Percentiles rank a stretch among this genome's conserved stretches.
Evolutionary conservation across 345 rosid genomes (phyloP).

Genomic region (Salix viminalis): DNA sequence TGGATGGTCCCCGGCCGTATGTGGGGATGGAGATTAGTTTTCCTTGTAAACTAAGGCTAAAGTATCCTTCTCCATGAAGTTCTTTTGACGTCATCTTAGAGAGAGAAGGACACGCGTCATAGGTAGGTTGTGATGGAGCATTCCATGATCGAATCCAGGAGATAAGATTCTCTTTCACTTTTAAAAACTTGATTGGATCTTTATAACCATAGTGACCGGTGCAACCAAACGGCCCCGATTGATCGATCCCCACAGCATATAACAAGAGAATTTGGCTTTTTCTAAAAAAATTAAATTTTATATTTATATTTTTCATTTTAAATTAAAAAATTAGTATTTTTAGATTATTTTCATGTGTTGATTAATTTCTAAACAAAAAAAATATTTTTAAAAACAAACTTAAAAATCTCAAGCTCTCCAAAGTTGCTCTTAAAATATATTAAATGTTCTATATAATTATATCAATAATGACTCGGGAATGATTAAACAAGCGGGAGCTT

Average conservation of each 20-base stretch:
- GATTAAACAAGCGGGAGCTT: no score
- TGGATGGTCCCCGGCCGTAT: background rate
- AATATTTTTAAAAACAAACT: no score
- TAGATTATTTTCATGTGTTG: rapidly evolving
- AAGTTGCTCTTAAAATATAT: background rate
- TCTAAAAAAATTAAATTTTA: no score
- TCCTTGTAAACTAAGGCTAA: background rate
- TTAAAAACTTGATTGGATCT: background rate
- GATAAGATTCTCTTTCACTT: background rate
- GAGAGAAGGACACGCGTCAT: background rate
- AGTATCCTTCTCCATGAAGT: background rate
- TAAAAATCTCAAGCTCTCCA: background rate
- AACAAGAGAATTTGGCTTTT: no score
- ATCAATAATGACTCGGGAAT: background rate
- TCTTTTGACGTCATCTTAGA: background rate
- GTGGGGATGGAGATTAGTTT: background rate
- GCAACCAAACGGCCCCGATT: background rate
- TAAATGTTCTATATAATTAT: background rate
- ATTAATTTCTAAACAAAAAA: no score
- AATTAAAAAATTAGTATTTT: no score
- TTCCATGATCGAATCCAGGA: background rate
- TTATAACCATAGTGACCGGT: background rate
- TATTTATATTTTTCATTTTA: no score
- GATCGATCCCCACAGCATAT: background rate
- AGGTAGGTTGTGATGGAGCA: background rate